These are phyloP conservation scores for Omphalotus guepiniiformis DNA, from an alignment of 768 basidiomycete species.

Conservation along the genomic window DNA sequence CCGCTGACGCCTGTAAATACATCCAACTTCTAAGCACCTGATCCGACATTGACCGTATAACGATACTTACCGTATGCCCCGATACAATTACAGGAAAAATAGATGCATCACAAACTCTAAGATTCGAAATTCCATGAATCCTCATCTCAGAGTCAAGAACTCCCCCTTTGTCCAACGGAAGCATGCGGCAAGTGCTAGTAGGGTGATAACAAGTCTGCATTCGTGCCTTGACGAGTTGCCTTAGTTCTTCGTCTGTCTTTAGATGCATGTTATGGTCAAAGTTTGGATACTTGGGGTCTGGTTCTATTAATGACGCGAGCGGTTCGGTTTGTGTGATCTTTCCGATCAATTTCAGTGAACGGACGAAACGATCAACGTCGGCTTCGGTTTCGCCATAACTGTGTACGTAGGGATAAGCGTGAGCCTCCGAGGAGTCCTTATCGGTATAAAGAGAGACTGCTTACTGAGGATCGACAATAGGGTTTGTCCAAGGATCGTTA, in stretches of 20 bases:
- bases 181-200: constrained; percentile 42
- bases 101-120: constrained; percentile 40
- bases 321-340: constrained; percentile 34
- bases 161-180: constrained; percentile 33
- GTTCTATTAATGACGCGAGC: constrained; percentile 28
- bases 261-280: constrained; percentile 33
- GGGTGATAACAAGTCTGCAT: constrained; percentile 47
- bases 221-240: constrained; percentile 33
- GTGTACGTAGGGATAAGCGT: background rate
- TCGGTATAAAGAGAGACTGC: background rate
- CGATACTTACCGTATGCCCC: constrained; percentile 37
- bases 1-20: constrained; percentile 20
- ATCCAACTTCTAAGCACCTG: background rate
- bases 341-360: constrained; percentile 31
- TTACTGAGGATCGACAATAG: constrained; percentile 37
- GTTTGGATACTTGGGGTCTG: constrained; percentile 22
- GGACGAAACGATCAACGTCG: constrained; percentile 35
- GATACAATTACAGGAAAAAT: constrained; percentile 37
- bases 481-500: constrained; percentile 31
- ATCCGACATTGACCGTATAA: constrained; percentile 21
- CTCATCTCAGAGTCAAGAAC: constrained; percentile 40
- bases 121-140: constrained; percentile 38
- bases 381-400: constrained; percentile 35
- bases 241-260: constrained; percentile 34
- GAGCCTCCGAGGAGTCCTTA: background rate